Base-by-base conservation (phyloP, 805 yeast genomes). In the Yamadazyma philogaea region DNA sequence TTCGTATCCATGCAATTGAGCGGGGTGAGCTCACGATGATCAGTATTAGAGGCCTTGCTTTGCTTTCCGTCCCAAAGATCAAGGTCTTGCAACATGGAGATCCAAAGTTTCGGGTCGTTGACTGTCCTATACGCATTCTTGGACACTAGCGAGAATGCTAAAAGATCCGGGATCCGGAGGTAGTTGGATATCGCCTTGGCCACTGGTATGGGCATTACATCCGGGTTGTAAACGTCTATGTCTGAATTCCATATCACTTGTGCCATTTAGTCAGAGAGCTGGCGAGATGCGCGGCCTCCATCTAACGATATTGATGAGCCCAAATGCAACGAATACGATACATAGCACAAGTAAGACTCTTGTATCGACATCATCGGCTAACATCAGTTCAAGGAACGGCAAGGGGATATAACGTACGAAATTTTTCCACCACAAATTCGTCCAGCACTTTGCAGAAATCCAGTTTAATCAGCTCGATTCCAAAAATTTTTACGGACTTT, bases 161-260 rank as follows among this genome's bases (percentile, higher is more conserved):
- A 46, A 22, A 74, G 55, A 42, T 74, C 79, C 10, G 58, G 61
- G 6, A 70, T 50, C 20, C 61, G 54, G 34, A 72, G 53, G 49
- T 65, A 60, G 46, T 55, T 50, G 6, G 70, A 52, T 11, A 70
- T 66, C 18, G 51, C 47, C 21, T 52, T 51, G 4, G 75, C 74
- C 17, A 70, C 66, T 46, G 61, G 58, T 6, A 62, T 26, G 5
- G 75, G 74, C 17, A 70, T 70, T 8, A 59, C 62, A 20, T 55
- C 52, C n/a, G 56, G 54, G 44, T 70, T 63, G 45, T 70, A 70
- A 18, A 69, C 74, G 47, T 70, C 74, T 28, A 70, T 70, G 53
- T 70, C 75, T 15, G 70, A 50, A 52, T 70, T 70, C 75, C 75
- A 70, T 44, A 70, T 57, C 41, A 70, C 74, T 46, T 65, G 71